A percentile compares a stretch with the other conserved stretches of the same genome.
Conservation (phyloP, 2,329 filamentous ascomycete genomes). For the Monilinia laxa region DNA sequence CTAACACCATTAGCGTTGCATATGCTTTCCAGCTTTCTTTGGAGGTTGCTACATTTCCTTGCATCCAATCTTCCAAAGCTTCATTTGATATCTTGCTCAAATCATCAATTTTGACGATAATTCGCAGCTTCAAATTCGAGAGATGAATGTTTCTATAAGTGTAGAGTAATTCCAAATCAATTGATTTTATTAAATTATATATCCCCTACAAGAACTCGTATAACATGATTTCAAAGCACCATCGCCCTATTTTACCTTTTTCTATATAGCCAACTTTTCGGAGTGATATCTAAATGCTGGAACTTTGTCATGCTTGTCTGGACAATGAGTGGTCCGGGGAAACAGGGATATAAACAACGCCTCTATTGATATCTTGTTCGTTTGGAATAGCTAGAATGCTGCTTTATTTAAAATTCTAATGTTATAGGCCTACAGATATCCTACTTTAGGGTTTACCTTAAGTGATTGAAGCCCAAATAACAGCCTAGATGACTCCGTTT, state of each 20-base stretch:
- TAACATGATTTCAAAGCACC: not conserved
- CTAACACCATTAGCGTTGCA: slow-evolving; percentile 8
- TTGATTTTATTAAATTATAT: not conserved
- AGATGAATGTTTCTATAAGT: not conserved
- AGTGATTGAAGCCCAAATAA: slow-evolving; percentile 14
- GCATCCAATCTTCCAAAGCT: slow-evolving; percentile 1
- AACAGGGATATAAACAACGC: slow-evolving; percentile 16
- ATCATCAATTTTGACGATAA: not conserved
- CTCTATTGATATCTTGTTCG: slow-evolving; percentile 7
- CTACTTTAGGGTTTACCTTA: not conserved
- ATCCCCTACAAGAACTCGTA: not conserved
- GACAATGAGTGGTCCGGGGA: slow-evolving; percentile 21
- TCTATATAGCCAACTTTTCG: not conserved
- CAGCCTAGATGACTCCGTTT: slow-evolving; percentile 8
- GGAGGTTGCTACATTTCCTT: slow-evolving; percentile 11
- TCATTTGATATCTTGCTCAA: not conserved
- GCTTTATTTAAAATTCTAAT: slow-evolving; percentile 9
- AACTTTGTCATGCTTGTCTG: not conserved
- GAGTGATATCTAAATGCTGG: not conserved
- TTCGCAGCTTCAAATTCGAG: slow-evolving; percentile 8
- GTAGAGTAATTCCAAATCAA: not conserved
- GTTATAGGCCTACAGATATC: not conserved
- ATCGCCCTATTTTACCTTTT: slow-evolving; percentile 6
- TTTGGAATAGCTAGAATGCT: slow-evolving; percentile 9
- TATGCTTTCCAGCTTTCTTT: slow-evolving; percentile 14